Evolutionary conservation across 2,329 filamentous ascomycete species (phyloP), one percentile per base, ranked within the genome.

Genomic region (Aspergillus uvarum): DNA sequence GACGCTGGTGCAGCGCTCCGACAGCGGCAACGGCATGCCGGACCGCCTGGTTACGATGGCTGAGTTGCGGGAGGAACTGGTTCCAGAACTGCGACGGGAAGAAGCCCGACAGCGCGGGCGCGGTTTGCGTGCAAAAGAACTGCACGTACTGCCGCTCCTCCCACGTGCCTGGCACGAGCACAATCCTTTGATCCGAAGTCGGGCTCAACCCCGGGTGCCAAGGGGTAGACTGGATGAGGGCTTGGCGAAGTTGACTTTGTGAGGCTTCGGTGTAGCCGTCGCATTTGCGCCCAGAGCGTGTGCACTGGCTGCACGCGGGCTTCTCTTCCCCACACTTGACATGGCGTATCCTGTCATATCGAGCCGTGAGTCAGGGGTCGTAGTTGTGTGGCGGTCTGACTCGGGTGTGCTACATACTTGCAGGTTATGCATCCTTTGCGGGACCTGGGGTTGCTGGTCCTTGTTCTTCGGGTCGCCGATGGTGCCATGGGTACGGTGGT

Each of bases 271-370:
- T 67, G 56, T 87, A 86, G 59, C 84, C 84, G 67, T 86, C 84
- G 67, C 84, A 86, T 65, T 79, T 81, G 42, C 83, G 79, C 5
- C 83, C 83, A 0, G 84, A 83, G 58, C 79, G 81, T 35, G 78
- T 79, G 66, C 84, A 87, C 59, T 82, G 80, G 21, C 78, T 69
- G 65, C 84, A 87, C 32, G 70, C 74, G 0, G 83, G 84, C 60
- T 82, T 84, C 14, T 70, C 73, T 70, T 86, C 83, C 62, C 84
- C 83, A 67, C 83, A 86, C 68, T 85, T 85, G 56, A 85, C 80
- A 59, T 83, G 82, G 54, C 83, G 81, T 32, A 83, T 79, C 71
- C 82, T 85, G 56, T 22, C 29, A 58, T 29, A 2, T 29, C 26
- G 3, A 29, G 26, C 26, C 7, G 26, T 60, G 19, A 16, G 50